A percentile compares a stretch with the other conserved stretches of the same genome.
These are phyloP conservation scores for Scedosporium apiospermum DNA, from an alignment of 2,329 filamentous ascomycete genomes.

Conservation along the genomic window DNA sequence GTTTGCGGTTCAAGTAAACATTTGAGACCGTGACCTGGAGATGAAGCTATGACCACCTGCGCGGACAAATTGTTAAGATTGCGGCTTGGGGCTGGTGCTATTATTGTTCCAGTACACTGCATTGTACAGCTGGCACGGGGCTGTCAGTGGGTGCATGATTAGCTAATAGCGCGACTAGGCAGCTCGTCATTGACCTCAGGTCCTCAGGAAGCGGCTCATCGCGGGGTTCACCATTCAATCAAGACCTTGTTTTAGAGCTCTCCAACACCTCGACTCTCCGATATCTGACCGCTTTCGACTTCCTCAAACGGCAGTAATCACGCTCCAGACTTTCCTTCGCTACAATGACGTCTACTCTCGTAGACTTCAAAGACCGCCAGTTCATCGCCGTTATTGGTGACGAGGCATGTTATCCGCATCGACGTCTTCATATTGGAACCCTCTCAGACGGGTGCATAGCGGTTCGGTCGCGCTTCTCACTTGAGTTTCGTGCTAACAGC, in stretches of 20 bases:
- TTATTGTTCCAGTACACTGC: background rate
- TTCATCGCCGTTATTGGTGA: constrained; percentile 97
- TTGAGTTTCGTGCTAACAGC: constrained; percentile 13
- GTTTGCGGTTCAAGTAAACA: background rate
- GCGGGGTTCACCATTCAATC: background rate
- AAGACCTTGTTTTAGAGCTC: background rate
- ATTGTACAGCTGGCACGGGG: background rate
- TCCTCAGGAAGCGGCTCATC: background rate
- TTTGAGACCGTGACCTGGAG: background rate
- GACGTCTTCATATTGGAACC: background rate
- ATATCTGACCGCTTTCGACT: background rate
- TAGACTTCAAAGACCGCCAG: constrained; percentile 73
- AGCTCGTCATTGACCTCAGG: background rate
- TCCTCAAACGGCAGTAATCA: background rate
- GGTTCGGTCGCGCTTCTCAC: background rate
- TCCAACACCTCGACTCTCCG: background rate
- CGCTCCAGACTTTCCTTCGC: constrained; percentile 6
- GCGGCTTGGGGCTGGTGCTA: background rate
- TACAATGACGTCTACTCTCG: constrained; percentile 37
- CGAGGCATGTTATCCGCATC: constrained; percentile 51
- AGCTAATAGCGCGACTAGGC: background rate
- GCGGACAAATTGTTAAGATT: background rate
- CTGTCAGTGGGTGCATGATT: background rate
- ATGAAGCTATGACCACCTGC: constrained; percentile 1
- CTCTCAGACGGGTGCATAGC: background rate